Conservation (phyloP, 78 protist species). For the Pelomyxa schiedti region DNA sequence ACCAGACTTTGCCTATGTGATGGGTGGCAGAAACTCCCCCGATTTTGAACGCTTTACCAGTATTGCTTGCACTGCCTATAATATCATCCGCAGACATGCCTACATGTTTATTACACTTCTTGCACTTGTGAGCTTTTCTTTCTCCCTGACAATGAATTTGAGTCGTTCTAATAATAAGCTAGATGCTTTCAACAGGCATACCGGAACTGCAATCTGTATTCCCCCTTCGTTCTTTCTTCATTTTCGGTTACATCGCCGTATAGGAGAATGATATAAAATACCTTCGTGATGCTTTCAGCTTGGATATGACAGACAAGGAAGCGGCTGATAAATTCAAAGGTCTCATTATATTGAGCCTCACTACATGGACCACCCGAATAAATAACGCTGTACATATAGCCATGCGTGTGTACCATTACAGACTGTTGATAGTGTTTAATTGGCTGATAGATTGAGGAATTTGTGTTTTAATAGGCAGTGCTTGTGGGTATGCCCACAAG, state of each 20-base stretch:
- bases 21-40: constrained; percentile 54
- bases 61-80: constrained; percentile 59
- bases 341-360: constrained; percentile 31
- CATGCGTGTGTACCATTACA: neutral
- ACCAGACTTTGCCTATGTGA: constrained; percentile 57
- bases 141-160: neutral
- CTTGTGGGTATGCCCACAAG: too few relatives aligned
- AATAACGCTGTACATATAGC: constrained; percentile 34
- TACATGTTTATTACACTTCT: constrained; percentile 67
- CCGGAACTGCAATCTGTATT: constrained; percentile 77
- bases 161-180: neutral
- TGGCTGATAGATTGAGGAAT: too few relatives aligned
- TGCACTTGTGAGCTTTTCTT: constrained; percentile 42
- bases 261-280: constrained; percentile 60
- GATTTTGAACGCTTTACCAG: constrained; percentile 48
- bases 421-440: too few relatives aligned
- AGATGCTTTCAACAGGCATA: constrained; percentile 70
- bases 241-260: too few relatives aligned
- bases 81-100: constrained; percentile 65
- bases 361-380: constrained; percentile 38
- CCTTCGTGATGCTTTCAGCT: constrained; percentile 35
- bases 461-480: too few relatives aligned
- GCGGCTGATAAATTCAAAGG: constrained; percentile 42
- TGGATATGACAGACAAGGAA: constrained; percentile 58
- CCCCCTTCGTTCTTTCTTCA: too few relatives aligned